Evolutionary conservation across 73 alveolate genomes (phyloP), one percentile per base, ranked within the genome.

Genomic region (Paramecium biaurelia): DNA sequence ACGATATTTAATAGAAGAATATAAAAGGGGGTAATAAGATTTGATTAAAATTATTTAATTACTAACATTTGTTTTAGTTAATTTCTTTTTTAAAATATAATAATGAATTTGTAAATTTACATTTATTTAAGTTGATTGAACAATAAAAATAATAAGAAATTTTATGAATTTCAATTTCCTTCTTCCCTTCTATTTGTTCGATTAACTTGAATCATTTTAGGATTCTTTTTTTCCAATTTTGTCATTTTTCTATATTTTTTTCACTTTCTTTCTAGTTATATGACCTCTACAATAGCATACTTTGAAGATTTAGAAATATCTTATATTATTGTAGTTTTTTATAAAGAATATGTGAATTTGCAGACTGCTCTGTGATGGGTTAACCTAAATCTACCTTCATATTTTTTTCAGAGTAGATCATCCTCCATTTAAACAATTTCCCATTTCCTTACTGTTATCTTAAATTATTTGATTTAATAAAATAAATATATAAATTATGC

Each of bases 381-480:
- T n/a, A 41, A 7, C 42, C 70, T 38, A 35, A 35, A 76, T 24
- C 70, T 37, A 76, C 7, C 45, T 42, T 6, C 14, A 28, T 14
- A 37, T 23, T 70, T 32, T 70, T 70, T 15, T 76, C 89, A 12
- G 2, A 6, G 6, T 47, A 2, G 18, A n/a, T 37, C 58, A 32
- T 76, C 28, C 38, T 41, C 89, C 89, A n/a, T 21, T 32, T 41
- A 72, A 76, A 41, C 89, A 76, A 21, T 76, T 37, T 21, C 89
- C 89, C 89, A 76, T 76, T 15, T 15, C 7, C 18, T 1, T 37
- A 20, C 24, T 3, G 24, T 28, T 70, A 70, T 70, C 24, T 70
- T 3, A 23, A 70, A 58, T 20, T 58, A 58, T 58, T 58, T 58
- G 76, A 24, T 24, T 24, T 21, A 58, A 58, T 58, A 58, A 24